These are phyloP conservation scores for Tulasnella calospora DNA, from an alignment of 768 basidiomycete genomes.

Conservation along the genomic window DNA sequence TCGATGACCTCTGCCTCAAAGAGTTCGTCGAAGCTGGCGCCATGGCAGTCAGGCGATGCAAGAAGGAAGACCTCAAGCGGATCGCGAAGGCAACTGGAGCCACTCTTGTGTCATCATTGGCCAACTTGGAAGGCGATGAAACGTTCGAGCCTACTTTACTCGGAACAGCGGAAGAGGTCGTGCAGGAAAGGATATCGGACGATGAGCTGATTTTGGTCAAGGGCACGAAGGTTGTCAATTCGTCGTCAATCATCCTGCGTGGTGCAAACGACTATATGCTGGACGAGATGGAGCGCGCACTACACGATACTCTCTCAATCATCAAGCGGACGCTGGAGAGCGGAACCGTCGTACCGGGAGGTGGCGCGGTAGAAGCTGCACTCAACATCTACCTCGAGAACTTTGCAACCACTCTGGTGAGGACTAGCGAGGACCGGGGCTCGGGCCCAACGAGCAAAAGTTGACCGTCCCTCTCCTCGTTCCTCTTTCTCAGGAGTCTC, in stretches of 20 bases:
- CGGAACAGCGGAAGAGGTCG: conserved; percentile 91
- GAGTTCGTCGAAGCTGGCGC: conserved; percentile 99
- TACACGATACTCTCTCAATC: conserved; percentile 91
- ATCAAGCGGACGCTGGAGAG: conserved; percentile 98
- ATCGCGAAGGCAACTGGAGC: conserved; percentile 98
- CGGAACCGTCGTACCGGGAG: conserved; percentile 91
- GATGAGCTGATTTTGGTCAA: conserved; percentile 97
- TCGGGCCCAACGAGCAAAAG: neutral
- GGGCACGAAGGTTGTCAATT: conserved; percentile 94
- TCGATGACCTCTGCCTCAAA: conserved; percentile 95
- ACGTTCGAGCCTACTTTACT: conserved; percentile 89
- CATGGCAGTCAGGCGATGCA: conserved; percentile 95
- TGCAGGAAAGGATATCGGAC: conserved; percentile 96
- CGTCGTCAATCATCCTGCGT: conserved; percentile 84
- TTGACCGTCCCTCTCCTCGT: neutral
- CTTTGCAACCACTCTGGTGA: conserved; percentile 93
- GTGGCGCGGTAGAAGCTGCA: conserved; percentile 95
- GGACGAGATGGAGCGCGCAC: conserved; percentile 97
- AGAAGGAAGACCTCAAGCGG: conserved; percentile 93
- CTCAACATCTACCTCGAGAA: conserved; percentile 97
- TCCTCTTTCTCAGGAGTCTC: conserved; percentile 64
- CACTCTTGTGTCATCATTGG: conserved; percentile 83
- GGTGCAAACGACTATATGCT: conserved; percentile 99
- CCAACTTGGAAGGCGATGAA: conserved; percentile 96
- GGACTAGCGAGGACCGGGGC: conserved; percentile 33